These are phyloP conservation scores for Colletotrichum sp. DNA, from an alignment of 2,329 filamentous ascomycete genomes.

Conservation along the genomic window DNA sequence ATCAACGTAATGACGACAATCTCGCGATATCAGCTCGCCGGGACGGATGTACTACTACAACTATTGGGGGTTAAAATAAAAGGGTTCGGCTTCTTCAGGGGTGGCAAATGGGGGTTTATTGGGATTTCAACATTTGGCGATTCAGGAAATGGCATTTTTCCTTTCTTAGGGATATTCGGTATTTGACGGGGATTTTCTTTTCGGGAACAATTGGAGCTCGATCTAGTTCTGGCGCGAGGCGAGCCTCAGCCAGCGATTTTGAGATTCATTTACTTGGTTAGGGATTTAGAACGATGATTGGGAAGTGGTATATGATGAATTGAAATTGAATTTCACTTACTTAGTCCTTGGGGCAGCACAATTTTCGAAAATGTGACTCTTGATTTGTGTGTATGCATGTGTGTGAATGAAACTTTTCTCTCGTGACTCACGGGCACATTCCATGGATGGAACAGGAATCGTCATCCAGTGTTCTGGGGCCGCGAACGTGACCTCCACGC, in stretches of 20 bases:
- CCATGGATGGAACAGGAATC: background rate
- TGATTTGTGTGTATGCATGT: background rate
- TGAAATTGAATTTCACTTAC: background rate
- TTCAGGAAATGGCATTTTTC: background rate
- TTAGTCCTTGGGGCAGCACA: background rate
- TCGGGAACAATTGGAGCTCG: background rate
- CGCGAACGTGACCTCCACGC: background rate
- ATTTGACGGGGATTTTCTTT: background rate
- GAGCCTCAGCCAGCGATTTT: background rate
- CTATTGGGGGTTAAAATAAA: background rate
- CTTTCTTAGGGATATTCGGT: background rate
- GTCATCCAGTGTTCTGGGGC: background rate
- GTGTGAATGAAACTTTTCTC: background rate
- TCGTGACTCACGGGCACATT: background rate
- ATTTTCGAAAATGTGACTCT: background rate
- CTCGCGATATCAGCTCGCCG: background rate
- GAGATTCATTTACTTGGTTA: background rate
- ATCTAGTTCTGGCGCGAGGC: background rate
- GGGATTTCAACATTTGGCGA: background rate
- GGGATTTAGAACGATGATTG: background rate
- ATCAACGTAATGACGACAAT: constrained; percentile 16
- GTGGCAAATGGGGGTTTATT: background rate
- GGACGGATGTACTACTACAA: constrained; percentile 16
- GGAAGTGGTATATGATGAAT: constrained; percentile 15
- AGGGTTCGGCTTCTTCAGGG: background rate